These are phyloP conservation scores for Trichosporon sp. DNA, from an alignment of 1,284 basidiomycete genomes.

Conservation along the genomic window DNA sequence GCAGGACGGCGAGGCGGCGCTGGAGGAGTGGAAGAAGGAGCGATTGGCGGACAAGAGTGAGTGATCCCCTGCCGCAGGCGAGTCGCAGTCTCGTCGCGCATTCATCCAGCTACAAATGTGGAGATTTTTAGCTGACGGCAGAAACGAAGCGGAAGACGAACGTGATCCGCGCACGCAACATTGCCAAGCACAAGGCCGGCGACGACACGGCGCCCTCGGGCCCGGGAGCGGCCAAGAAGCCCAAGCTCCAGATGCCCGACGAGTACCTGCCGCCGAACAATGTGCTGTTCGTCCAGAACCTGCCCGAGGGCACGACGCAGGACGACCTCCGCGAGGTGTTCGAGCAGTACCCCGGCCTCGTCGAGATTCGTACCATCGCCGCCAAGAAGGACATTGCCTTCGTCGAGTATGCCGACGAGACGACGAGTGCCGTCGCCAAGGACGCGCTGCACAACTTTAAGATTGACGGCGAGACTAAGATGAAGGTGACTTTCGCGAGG, in stretches of 20 bases:
- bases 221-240: slow-evolving; percentile 42
- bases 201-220: slow-evolving; percentile 19
- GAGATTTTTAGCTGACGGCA: slow-evolving; percentile 47
- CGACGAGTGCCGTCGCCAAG: slow-evolving; percentile 82
- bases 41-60: slow-evolving; percentile 81
- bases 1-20: slow-evolving; percentile 65
- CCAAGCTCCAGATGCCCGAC: slow-evolving; percentile 94
- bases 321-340: slow-evolving; percentile 86
- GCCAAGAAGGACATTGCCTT: slow-evolving; percentile 95
- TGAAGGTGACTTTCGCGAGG: slow-evolving; percentile 30
- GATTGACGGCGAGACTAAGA: slow-evolving; percentile 62
- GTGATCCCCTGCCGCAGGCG: slow-evolving; percentile 35
- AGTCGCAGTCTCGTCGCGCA: no score
- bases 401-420: slow-evolving; percentile 91
- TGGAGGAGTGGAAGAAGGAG: slow-evolving; percentile 73
- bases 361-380: slow-evolving; percentile 95
- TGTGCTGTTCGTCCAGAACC: slow-evolving; percentile 95
- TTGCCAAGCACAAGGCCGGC: slow-evolving; percentile 70
- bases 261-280: slow-evolving; percentile 99
- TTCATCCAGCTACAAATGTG: no score
- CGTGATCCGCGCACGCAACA: slow-evolving; percentile 79
- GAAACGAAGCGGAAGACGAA: slow-evolving; percentile 80
- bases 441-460: slow-evolving; percentile 96
- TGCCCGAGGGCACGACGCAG: slow-evolving; percentile 82
- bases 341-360: slow-evolving; percentile 86